These are phyloP conservation scores for Oryza glumipatula DNA, from an alignment of 176 grass and related monocot species.

Conservation along the genomic window DNA sequence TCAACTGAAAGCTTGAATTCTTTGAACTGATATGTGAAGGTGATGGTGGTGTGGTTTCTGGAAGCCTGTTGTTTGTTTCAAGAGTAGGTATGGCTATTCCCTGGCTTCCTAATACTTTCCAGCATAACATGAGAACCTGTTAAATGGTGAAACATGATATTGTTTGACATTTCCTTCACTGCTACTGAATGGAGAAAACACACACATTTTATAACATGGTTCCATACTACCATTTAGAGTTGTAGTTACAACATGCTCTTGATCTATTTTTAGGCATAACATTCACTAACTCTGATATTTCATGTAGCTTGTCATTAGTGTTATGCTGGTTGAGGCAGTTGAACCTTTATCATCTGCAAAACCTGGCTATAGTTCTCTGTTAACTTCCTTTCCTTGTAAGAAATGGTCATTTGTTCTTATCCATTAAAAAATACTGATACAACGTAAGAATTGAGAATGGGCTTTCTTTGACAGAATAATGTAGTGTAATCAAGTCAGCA, in stretches of 20 bases:
- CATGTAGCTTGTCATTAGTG: constrained; percentile 2
- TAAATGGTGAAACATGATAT: not conserved
- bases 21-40: not conserved
- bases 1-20: not conserved
- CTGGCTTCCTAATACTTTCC: constrained; percentile 15
- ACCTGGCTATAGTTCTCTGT: not conserved
- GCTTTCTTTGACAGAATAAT: constrained; percentile 39
- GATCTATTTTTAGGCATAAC: not conserved
- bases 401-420: constrained; percentile 15
- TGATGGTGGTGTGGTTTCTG: not conserved
- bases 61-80: not conserved
- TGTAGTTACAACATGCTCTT: constrained; percentile 21
- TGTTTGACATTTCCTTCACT: constrained; percentile 28
- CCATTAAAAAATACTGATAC: constrained; percentile 23
- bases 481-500: constrained; percentile 34
- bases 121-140: not conserved
- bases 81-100: constrained; percentile 20
- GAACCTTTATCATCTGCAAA: not conserved
- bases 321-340: not conserved
- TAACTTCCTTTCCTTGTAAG: constrained; percentile 35
- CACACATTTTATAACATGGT: constrained; percentile 11
- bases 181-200: constrained; percentile 3
- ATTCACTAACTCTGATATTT: not conserved
- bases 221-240: not conserved
- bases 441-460: constrained; percentile 19